These are phyloP conservation scores for Oryza brachyantha DNA, from an alignment of 176 grass and related monocot genomes.

Conservation along the genomic window DNA sequence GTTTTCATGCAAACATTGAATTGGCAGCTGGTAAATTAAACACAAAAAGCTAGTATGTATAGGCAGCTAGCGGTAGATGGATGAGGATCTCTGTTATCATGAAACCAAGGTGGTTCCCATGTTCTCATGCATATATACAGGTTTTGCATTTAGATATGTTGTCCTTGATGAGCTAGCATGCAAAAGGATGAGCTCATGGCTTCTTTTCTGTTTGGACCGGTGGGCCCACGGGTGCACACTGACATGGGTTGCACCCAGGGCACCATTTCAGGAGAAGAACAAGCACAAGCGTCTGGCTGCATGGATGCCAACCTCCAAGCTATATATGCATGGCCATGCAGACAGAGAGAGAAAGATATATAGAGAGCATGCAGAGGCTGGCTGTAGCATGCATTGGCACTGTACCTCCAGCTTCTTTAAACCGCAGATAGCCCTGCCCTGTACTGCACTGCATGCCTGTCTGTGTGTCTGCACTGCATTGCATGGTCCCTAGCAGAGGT, in stretches of 20 bases:
- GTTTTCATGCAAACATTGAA: not conserved
- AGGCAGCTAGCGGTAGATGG: not conserved
- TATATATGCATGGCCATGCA: not conserved
- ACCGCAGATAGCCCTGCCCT: not conserved
- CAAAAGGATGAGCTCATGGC: not conserved
- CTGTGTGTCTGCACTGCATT: not conserved
- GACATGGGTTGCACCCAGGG: constrained; percentile 43
- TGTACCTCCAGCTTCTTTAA: not conserved
- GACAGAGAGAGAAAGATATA: not conserved
- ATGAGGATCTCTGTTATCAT: not conserved
- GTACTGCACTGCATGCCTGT: too few species aligned
- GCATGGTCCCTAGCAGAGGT: not conserved
- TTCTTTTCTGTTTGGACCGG: not conserved
- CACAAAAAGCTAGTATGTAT: not conserved
- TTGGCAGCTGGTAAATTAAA: not conserved
- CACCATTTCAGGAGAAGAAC: constrained; percentile 42
- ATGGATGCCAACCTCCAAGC: constrained; percentile 31
- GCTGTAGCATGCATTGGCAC: not conserved
- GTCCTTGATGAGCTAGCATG: not conserved
- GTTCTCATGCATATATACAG: not conserved
- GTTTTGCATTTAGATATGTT: not conserved
- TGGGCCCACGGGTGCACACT: constrained; percentile 31
- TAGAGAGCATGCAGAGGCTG: not conserved
- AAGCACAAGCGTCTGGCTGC: constrained; percentile 36
- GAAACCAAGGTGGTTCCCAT: not conserved